A percentile compares a stretch with the other conserved stretches of the same genome.
Evolutionary conservation across 1,284 basidiomycete species (phyloP).

Genomic region (Pholiota adiposa): DNA sequence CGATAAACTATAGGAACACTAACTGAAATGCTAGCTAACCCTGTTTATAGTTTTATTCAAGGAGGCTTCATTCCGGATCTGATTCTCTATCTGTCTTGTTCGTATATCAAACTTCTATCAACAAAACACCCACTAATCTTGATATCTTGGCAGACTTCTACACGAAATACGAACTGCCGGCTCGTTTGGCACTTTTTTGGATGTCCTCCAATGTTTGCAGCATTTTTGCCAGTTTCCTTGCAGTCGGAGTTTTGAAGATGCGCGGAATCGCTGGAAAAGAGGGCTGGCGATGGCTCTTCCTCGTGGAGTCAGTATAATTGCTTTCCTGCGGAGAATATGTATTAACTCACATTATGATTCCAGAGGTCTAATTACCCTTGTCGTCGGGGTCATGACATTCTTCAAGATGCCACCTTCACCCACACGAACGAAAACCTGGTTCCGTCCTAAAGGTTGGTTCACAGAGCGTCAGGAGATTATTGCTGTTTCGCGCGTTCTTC

Average conservation of each 20-base stretch:
- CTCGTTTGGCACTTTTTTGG: constrained; percentile 73
- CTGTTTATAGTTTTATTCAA: constrained; percentile 49
- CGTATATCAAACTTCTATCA: constrained; percentile 10
- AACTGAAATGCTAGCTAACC: constrained; percentile 19
- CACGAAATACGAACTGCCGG: constrained; percentile 67
- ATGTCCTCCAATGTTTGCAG: constrained; percentile 57
- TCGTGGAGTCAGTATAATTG: constrained; percentile 44
- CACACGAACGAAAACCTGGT: constrained; percentile 71
- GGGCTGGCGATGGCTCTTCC: constrained; percentile 64
- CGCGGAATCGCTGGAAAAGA: constrained; percentile 57
- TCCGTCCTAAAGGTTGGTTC: constrained; percentile 75
- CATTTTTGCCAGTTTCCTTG: constrained; percentile 65
- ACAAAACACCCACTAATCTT: background rate
- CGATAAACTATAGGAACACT: constrained; percentile 9
- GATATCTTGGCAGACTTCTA: constrained; percentile 53
- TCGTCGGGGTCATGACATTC: constrained; percentile 65
- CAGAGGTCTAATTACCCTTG: constrained; percentile 54
- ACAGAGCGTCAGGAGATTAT: constrained; percentile 58
- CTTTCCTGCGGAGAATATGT: background rate
- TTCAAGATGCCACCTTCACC: constrained; percentile 73
- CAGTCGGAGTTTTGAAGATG: constrained; percentile 66
- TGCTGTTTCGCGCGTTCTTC: constrained; percentile 60
- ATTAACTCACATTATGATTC: background rate
- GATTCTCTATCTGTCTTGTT: constrained; percentile 69
- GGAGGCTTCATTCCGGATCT: constrained; percentile 69